Conservation (phyloP, 768 basidiomycete species). For the Holtermanniella nyarrowii region DNA sequence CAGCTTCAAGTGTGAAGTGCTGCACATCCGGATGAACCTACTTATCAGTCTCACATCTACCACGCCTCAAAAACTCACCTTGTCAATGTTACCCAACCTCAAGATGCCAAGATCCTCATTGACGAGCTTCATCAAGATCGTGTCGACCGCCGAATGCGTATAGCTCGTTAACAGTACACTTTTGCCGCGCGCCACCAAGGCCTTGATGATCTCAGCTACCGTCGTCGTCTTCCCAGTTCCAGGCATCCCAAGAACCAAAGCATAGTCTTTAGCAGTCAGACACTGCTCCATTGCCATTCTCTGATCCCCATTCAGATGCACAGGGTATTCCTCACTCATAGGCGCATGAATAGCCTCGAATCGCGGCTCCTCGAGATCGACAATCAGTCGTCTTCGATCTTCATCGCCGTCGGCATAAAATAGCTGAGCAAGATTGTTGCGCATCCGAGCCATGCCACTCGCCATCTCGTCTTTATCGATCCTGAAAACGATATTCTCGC, state of each 20-base stretch:
- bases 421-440: slow-evolving; percentile 78
- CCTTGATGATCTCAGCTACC: slow-evolving; percentile 74
- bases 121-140: slow-evolving; percentile 75
- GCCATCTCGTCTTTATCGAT: slow-evolving; percentile 90
- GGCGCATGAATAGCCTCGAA: slow-evolving; percentile 47
- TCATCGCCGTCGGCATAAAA: slow-evolving; percentile 67
- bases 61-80: slow-evolving; percentile 48
- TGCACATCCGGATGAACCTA: slow-evolving; percentile 77
- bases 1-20: slow-evolving; percentile 56
- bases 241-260: slow-evolving; percentile 91
- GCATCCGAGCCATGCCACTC: slow-evolving; percentile 73
- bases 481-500: slow-evolving; percentile 50
- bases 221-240: slow-evolving; percentile 97
- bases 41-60: background rate
- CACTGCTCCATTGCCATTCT: slow-evolving; percentile 60
- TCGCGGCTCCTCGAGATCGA: slow-evolving; percentile 61
- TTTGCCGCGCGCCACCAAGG: slow-evolving; percentile 69
- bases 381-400: slow-evolving; percentile 60
- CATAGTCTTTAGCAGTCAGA: slow-evolving; percentile 73
- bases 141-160: slow-evolving; percentile 97
- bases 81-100: slow-evolving; percentile 81
- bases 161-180: slow-evolving; percentile 81
- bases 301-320: slow-evolving; percentile 62
- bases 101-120: slow-evolving; percentile 62
- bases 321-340: slow-evolving; percentile 29